Evolutionary conservation across 208 protist species (phyloP), one percentile per base, ranked within the genome.

Genomic region (Trypanosoma cruzi): DNA sequence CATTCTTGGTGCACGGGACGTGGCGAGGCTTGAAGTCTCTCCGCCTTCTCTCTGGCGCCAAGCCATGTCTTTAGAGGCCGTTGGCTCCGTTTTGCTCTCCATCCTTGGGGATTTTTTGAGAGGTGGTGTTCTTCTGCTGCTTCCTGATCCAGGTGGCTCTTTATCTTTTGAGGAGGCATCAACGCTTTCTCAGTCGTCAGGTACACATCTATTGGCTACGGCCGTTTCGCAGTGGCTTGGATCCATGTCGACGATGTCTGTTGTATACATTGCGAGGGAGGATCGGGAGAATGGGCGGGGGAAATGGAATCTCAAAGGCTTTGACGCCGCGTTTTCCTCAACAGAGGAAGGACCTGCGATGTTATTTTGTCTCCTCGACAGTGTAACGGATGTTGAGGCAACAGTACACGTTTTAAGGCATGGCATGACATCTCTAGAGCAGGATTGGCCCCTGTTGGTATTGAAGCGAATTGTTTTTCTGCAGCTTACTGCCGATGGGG

Each of bases 41-140:
- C 44, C 29, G 4, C 58, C 68, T 31, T 79, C 82, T 20, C 80
- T 92, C 18, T 95, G 83, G 80, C 78, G 89, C 5, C 84, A 92
- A 46, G 50, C 61, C 4, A 58, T 44, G n/a, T 71, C 85, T 0
- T 71, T 93, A 11, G 83, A 89, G 50, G 68, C 76, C 6, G 73
- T 75, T 52, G 82, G 76, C 24, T 90, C 86, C 18, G 65, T 87
- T 37, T 46, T 93, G 10, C 29, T 88, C 48, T 82, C 84, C 8
- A 20, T 87, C n/a, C 31, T 86, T 26, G 66, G 81, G n/a, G 77
- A 73, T 7, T 40, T 65, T 2, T 34, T 50, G 28, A 31, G 13
- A 26, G 71, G 31, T 32, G 57, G 40, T 49, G 24, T 26, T n/a
- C 31, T 66, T 29, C 20, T 74, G 24, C 1, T 73, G 11, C 37